Evolutionary conservation across 139 green algal genomes (phyloP), one percentile per base, ranked within the genome.

Genomic region (Gonium pectorale): DNA sequence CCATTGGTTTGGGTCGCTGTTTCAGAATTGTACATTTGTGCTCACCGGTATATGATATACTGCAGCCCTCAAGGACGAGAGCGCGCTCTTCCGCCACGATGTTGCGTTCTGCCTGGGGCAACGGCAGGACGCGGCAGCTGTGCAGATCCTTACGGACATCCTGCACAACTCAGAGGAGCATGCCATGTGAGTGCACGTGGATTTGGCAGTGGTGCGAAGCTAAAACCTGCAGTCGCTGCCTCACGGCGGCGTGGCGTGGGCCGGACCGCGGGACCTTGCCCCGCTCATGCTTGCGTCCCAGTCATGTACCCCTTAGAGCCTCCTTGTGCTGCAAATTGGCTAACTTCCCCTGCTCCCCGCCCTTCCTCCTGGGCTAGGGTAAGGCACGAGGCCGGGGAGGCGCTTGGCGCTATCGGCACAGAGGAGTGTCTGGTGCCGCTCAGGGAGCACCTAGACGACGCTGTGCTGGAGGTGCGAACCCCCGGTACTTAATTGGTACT

Each of bases 51-150:
- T n/a, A n/a, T n/a, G n/a, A n/a, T 64, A 27, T 9, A 64, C 26
- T 41, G 38, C 87, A 98, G 94, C 89, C 0, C 62, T 98, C 15
- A 89, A 92, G 60, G 94, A 97, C 80, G 38, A 81, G 0, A 98
- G 95, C 35, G 92, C 91, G 21, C 88, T 98, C 2, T 96, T 98
- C 72, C 86, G 95, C 17, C 96, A 98, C 75, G 96, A 98, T 74
- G 95, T 98, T 29, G 96, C 96, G 0, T 98, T 97, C 83, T 97
- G 93, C 83, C 59, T 98, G 56, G 96, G 96, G 2, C 96, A 98
- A 89, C 86, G 94, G 19, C 96, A 98, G 72, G 94, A 98, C 63
- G 54, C 91, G 3, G 87, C 87, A 13, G 94, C 95, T 17, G 79
- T 97, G 2, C 33, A 84, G 3, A 78, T 90, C 0, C 89, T 98